phyloP scores from a whole-genome alignment of 768 basidiomycete genomes.

The Hygrophorus russula region DNA sequence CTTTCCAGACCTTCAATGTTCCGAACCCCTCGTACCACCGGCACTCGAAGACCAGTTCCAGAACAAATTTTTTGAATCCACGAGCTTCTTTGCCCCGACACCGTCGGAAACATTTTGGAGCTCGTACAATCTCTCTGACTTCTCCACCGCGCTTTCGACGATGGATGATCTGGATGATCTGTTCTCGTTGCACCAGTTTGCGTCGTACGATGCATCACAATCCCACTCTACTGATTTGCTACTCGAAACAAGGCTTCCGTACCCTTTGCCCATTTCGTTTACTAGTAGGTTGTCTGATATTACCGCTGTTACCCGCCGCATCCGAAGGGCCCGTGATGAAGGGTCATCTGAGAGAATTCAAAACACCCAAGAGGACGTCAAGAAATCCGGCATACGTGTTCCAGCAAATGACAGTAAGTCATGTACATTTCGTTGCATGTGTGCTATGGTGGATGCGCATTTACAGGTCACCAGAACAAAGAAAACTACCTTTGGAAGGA shows the following conservation, averaged over 20 bases:
- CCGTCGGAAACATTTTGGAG: not conserved
- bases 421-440: too few relatives aligned
- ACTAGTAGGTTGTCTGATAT: not conserved
- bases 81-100: not conserved
- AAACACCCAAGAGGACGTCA: not conserved
- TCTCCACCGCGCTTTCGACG: too few relatives aligned
- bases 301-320: not conserved
- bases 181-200: not conserved
- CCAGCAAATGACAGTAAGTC: not conserved
- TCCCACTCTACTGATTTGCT: not conserved
- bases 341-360: not conserved
- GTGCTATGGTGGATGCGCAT: too few relatives aligned
- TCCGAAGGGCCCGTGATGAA: not conserved
- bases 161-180: not conserved
- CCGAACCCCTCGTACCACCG: not conserved
- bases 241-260: not conserved
- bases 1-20: not conserved
- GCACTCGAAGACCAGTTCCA: not conserved
- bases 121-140: too few relatives aligned
- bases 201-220: not conserved
- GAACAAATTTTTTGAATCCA: not conserved
- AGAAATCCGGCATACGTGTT: not conserved
- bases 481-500: too few relatives aligned
- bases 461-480: too few relatives aligned
- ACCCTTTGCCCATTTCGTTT: constrained; percentile 1